A percentile compares a stretch with the other conserved stretches of the same genome.
phyloP scores from a whole-genome alignment of 164 flowering plant species.

The Hamamelis virginiana region DNA sequence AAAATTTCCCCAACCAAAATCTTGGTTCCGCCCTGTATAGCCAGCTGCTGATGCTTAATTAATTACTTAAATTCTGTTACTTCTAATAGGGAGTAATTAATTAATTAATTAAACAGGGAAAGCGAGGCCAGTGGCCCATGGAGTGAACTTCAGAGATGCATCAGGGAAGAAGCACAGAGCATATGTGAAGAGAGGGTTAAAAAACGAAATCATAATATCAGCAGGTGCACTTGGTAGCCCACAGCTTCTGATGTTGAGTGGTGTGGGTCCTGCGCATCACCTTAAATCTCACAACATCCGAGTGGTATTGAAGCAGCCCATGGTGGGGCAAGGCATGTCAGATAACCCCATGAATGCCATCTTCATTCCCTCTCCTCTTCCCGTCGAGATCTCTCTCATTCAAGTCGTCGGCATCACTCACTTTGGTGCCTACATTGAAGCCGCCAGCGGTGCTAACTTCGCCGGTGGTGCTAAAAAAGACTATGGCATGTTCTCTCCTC shows the following conservation, averaged over 20 bases:
- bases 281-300: slow-evolving; percentile 47
- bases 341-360: slow-evolving; percentile 70
- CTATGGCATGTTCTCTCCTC: slow-evolving; percentile 60
- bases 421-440: slow-evolving; percentile 56
- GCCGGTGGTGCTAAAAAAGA: slow-evolving; percentile 26
- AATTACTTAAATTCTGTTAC: no score
- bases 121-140: slow-evolving; percentile 46
- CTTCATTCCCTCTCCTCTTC: slow-evolving; percentile 50
- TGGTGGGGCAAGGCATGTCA: slow-evolving; percentile 60
- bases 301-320: slow-evolving; percentile 46
- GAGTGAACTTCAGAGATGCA: slow-evolving; percentile 44
- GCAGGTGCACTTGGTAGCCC: slow-evolving; percentile 78
- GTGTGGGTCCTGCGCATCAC: slow-evolving; percentile 60
- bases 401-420: slow-evolving; percentile 61
- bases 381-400: slow-evolving; percentile 60
- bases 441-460: slow-evolving; percentile 56
- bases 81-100: no score
- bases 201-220: slow-evolving; percentile 52
- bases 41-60: no score
- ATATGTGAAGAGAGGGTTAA: slow-evolving; percentile 27
- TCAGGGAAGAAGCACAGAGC: slow-evolving; percentile 41
- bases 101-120: slow-evolving; percentile 22
- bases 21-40: no score
- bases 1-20: no score
- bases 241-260: slow-evolving; percentile 67